These are phyloP conservation scores for Microsporum audouinii DNA, from an alignment of 2,329 filamentous ascomycete genomes.

Conservation along the genomic window DNA sequence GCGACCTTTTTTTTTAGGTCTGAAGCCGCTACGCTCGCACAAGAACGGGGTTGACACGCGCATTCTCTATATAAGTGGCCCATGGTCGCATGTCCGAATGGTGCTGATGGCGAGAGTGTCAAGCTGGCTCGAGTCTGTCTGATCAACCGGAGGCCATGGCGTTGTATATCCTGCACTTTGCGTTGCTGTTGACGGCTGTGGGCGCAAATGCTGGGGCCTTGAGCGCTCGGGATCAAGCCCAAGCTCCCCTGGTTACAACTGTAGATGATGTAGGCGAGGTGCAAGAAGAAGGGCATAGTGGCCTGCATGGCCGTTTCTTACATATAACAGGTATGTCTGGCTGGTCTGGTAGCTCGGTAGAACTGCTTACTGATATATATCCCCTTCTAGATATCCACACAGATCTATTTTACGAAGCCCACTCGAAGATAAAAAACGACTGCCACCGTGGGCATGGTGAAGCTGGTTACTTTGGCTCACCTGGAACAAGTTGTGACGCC, in stretches of 20 bases:
- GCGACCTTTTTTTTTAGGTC: background rate
- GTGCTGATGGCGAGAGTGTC: background rate
- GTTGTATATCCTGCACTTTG: background rate
- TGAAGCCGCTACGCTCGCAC: too few relatives aligned
- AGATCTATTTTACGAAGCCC: constrained; percentile 72
- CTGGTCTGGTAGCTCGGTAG: constrained; percentile 6
- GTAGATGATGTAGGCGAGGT: background rate
- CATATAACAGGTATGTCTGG: constrained; percentile 63
- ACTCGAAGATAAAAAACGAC: constrained; percentile 59
- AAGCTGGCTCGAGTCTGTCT: background rate
- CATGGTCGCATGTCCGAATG: background rate
- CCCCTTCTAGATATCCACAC: constrained; percentile 69
- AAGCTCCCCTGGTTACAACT: constrained; percentile 2
- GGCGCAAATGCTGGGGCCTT: background rate
- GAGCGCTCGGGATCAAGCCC: background rate
- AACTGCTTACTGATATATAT: constrained; percentile 5
- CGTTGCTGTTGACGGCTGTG: background rate
- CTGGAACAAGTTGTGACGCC: constrained; percentile 79
- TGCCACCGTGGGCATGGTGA: constrained; percentile 71
- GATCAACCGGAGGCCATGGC: background rate
- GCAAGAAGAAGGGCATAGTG: background rate
- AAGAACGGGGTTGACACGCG: background rate
- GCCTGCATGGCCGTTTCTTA: constrained; percentile 62
- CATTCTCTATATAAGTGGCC: background rate
- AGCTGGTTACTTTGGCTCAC: constrained; percentile 72